Base-by-base conservation (phyloP, 345 rosid genomes). In the Adansonia digitata region DNA sequence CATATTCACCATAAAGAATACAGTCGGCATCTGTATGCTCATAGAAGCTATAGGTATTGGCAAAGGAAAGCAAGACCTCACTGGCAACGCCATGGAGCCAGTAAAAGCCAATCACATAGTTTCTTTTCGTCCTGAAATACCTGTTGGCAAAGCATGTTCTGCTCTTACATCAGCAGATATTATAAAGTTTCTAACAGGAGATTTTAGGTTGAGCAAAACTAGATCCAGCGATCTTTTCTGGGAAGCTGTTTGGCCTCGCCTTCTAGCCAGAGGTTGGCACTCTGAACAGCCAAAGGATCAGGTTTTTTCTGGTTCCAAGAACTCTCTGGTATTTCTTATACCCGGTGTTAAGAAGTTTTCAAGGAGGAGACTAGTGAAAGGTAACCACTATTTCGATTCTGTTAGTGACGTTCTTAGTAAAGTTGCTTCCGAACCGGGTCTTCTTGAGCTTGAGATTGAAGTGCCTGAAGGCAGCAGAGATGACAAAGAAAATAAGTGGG, bases 231-330 rank as follows among this genome's bases (percentile, higher is more conserved):
- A 87, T 66, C 80, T 85, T 49, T 87, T 87, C 80, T 87, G 90
- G 88, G 90, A 85, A 73, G 90, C 90, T 77, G 86, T 87, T 75
- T 87, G 90, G 86, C 88, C 90, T 60, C 84, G 88, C 18, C 84
- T 87, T 67, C 77, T 83, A 76, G 90, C 90, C 18, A 78, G 84
- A 81, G 88, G 88, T 22, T 87, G 90, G 88, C 86, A 83, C 73
- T 87, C 86, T 55, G 90, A 86, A 81, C 85, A 84, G 75, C 85
- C 90, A 14, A 78, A 73, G 72, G 84, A 83, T 81, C 82, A 80
- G 46, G 78, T 74, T 43, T 46, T 71, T 70, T 40, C 78, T 77
- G 74, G 78, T 48, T 76, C 78, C 17, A 83, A 81, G 69, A 73
- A 80, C 64, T 75, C 81, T 48, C 73, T 83, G 72, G 86, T 87